phyloP scores from a whole-genome alignment of 2,329 filamentous ascomycete genomes.

The Aspergillus fumigatus region DNA sequence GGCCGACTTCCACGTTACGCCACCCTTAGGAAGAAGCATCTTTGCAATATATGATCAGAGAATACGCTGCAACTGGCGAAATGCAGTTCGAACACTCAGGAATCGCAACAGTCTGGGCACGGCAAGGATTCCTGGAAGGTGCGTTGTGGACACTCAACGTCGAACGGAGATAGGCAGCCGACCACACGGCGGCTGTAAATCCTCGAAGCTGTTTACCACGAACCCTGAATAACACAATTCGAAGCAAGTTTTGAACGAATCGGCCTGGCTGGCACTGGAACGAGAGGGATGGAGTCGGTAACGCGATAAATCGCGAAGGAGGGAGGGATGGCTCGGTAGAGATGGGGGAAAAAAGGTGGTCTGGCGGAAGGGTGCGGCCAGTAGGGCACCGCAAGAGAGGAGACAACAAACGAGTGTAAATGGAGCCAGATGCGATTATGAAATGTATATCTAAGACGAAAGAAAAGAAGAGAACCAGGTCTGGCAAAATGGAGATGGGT shows the following conservation, averaged over 20 bases:
- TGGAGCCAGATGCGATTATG: background rate
- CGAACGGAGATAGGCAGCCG: background rate
- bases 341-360: background rate
- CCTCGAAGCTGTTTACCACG: too few species aligned
- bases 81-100: background rate
- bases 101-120: conserved; percentile 6
- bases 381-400: background rate
- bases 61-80: background rate
- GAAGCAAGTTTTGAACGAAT: background rate
- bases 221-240: background rate
- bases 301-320: background rate
- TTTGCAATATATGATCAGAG: conserved; percentile 18
- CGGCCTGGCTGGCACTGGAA: background rate
- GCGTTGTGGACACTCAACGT: conserved; percentile 1
- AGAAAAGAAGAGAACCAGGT: background rate
- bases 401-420: background rate
- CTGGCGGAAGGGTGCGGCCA: background rate
- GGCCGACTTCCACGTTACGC: conserved; percentile 88
- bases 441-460: background rate
- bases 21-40: conserved; percentile 90
- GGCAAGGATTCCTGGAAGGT: conserved; percentile 12
- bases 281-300: background rate
- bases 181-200: background rate
- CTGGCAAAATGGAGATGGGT: background rate
- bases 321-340: background rate